Evolutionary conservation across 2,329 filamentous ascomycete genomes (phyloP), one percentile per base, ranked within the genome.

Genomic region (Fusarium mexicanum): DNA sequence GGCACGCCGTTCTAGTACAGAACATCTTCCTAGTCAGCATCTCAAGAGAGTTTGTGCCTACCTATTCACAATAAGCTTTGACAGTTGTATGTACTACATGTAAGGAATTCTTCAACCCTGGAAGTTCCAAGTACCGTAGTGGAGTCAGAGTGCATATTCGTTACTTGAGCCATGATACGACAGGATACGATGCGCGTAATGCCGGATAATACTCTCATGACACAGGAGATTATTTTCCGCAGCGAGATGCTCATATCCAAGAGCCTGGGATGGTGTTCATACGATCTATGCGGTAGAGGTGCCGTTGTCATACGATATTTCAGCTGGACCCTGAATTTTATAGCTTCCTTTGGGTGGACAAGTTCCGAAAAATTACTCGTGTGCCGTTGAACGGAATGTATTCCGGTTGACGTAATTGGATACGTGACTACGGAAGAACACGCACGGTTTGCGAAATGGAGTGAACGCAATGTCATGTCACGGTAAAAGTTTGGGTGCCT

Each of bases 271-370:
- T 46, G 43, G 43, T 31, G 13, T 60, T 16, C 53, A 38, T 48
- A 46, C 40, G 29, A 63, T 61, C 29, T 16, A 33, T 26, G 31
- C 12, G 33, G 16, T 33, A 40, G 24, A 38, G 29, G 11, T 64
- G 33, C 24, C 31, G 38, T 40, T 31, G 48, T 67, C 51, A 48
- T 71, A 58, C 60, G 65, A 73, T 70, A 44, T 44, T 26, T 54
- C 24, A 46, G 46, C 51, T 37, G 17, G 33, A 54, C 44, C 65
- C 65, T 59, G 43, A 43, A 41, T 47, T 40, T 26, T 22, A 18
- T 41, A 33, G 33, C 24, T 26, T 50, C 18, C 44, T 47, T 55
- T 24, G 22, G 29, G 40, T 38, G 29, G 63, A 35, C 37, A 54
- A 44, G n/a, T 51, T 40, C 46, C 40, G 37, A 44, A 24, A 14